phyloP scores from a whole-genome alignment of 2,329 filamentous ascomycete genomes.

The Colletotrichum somersetense region DNA sequence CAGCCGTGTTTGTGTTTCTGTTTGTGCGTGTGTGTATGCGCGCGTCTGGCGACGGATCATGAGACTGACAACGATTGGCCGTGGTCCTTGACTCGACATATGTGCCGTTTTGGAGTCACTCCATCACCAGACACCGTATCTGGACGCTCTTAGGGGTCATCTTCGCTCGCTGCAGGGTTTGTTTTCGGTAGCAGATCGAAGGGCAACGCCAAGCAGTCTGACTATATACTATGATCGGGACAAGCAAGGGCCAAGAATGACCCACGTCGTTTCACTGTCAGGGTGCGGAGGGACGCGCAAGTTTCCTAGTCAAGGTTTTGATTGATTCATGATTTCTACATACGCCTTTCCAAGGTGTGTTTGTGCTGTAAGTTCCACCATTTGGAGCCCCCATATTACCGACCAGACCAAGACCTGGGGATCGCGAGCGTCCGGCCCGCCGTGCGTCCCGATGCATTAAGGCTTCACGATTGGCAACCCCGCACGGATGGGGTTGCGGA shows the following conservation, averaged over 20 bases:
- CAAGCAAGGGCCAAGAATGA: too few species aligned
- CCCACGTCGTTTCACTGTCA: background rate
- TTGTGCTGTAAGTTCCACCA: background rate
- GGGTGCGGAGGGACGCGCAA: background rate
- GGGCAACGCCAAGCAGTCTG: background rate
- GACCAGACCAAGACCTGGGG: slow-evolving; percentile 11
- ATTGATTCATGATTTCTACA: slow-evolving; percentile 33
- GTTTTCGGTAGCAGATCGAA: too few species aligned
- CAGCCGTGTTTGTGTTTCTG: background rate
- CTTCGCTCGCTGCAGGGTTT: background rate
- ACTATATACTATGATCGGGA: background rate
- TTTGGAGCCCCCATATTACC: slow-evolving; percentile 19
- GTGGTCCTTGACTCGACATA: background rate
- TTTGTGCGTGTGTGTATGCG: background rate
- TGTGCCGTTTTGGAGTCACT: background rate
- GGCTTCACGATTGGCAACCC: slow-evolving; percentile 17
- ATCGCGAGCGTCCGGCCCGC: slow-evolving; percentile 31
- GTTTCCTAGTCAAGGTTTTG: background rate
- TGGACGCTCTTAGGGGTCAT: background rate
- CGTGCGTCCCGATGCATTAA: slow-evolving; percentile 30
- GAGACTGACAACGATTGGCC: background rate
- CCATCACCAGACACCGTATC: background rate
- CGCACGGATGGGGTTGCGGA: slow-evolving; percentile 21
- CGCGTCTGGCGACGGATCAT: too few species aligned
- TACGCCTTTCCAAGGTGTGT: slow-evolving; percentile 27